Conservation (phyloP, 2,329 filamentous ascomycete species). For the Periconia sp. region DNA sequence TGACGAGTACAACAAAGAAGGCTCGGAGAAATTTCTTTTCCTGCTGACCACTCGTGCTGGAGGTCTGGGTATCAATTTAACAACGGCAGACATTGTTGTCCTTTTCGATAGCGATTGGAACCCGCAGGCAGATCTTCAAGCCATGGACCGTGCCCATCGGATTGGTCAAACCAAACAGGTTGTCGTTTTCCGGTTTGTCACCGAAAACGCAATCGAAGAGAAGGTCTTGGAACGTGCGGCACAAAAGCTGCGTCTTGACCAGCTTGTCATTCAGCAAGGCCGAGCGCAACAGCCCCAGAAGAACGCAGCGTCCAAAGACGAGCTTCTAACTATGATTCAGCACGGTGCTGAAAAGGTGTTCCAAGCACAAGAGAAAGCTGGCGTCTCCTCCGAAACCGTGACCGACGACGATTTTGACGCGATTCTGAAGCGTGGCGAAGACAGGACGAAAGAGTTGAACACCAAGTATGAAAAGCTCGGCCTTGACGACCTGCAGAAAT, state of each 20-base stretch:
- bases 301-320: constrained; percentile 91
- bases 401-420: constrained; percentile 87
- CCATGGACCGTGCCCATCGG: constrained; percentile 97
- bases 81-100: constrained; percentile 90
- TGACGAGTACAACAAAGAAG: constrained; percentile 96
- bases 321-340: constrained; percentile 96
- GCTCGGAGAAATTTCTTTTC: constrained; percentile 95
- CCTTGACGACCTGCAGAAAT: constrained; percentile 95
- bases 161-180: constrained; percentile 99
- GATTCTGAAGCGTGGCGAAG: constrained; percentile 83
- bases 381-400: constrained; percentile 61
- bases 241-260: constrained; percentile 93
- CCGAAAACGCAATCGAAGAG: constrained; percentile 97
- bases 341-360: constrained; percentile 97
- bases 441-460: constrained; percentile 85
- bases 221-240: constrained; percentile 96
- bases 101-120: constrained; percentile 99
- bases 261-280: constrained; percentile 97
- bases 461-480: constrained; percentile 96
- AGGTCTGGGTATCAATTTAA: constrained; percentile 95
- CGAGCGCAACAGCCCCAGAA: constrained; percentile 89
- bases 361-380: constrained; percentile 67
- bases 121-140: constrained; percentile 95
- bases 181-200: constrained; percentile 93
- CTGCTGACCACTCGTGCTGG: constrained; percentile 92